Conservation (phyloP, 2,329 filamentous ascomycete species). For the Fusarium staphyleae region DNA sequence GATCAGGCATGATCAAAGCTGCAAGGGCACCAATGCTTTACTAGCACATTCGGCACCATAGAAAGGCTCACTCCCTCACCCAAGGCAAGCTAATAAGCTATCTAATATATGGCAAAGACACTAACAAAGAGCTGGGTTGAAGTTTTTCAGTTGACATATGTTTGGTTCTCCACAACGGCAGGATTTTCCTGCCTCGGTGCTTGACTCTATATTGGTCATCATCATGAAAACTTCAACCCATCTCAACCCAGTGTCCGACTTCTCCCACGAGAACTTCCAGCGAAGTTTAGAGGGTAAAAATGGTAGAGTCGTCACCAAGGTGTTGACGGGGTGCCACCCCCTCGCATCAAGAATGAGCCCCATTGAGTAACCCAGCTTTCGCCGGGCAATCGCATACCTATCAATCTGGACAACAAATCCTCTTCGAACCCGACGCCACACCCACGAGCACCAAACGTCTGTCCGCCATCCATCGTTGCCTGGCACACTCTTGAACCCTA, state of each 20-base stretch:
- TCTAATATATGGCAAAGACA: not conserved
- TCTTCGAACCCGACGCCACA: slow-evolving; percentile 56
- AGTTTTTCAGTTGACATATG: slow-evolving; percentile 45
- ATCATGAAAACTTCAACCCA: slow-evolving; percentile 75
- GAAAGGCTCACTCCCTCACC: not conserved
- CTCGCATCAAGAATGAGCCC: slow-evolving; percentile 99
- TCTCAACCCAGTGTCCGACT: slow-evolving; percentile 25
- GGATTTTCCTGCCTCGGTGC: slow-evolving; percentile 73
- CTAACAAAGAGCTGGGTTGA: slow-evolving; percentile 24
- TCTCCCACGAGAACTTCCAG: slow-evolving; percentile 49
- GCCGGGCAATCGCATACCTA: slow-evolving; percentile 96
- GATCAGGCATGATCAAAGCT: no score
- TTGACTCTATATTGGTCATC: slow-evolving; percentile 98
- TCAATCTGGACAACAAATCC: slow-evolving; percentile 88
- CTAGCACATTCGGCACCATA: not conserved
- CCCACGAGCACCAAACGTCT: slow-evolving; percentile 58
- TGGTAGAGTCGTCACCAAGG: slow-evolving; percentile 35
- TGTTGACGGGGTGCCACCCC: slow-evolving; percentile 55
- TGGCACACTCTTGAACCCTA: slow-evolving; percentile 14
- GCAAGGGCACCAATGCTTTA: no score
- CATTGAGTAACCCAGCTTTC: slow-evolving; percentile 90
- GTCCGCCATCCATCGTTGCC: slow-evolving; percentile 50
- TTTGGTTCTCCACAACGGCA: slow-evolving; percentile 46
- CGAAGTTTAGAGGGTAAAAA: slow-evolving; percentile 51
- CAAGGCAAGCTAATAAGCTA: not conserved